Base-by-base conservation (phyloP, 1,284 basidiomycete genomes). In the Porphyrellus sp. region DNA sequence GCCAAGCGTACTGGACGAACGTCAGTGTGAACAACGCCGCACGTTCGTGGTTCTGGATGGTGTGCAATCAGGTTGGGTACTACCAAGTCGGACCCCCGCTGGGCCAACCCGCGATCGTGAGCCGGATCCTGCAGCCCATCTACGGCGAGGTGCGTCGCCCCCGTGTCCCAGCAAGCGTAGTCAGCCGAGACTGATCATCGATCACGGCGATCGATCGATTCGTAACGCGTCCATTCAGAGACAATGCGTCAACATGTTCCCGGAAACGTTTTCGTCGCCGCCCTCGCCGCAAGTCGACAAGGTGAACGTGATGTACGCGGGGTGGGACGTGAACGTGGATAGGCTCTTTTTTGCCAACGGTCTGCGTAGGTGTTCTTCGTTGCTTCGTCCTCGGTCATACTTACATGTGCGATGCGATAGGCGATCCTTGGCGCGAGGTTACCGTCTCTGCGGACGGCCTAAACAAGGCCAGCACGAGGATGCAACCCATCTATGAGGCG, bases 351-450 rank as follows among this genome's bases (percentile, higher is more conserved):
- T 86, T 59, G 83, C 82, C 20, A 88, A 84, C 50, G 85, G 84
- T 38, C 67, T 74, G 42, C 79, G 85, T 86, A 59, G 55, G 83
- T 75, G 5, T 43, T 40, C 24, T 16, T 43, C n/a, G 33, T 34
- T 31, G n/a, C 8, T 7, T 9, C 9, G 18, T 23, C 8, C 20
- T 20, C 16, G 11, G 30, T 57, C 41, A 41, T 48, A 23, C 46
- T 53, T 18, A 49, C 24, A 51, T 55, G 38, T 57, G 4, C 3
- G 30, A 30, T 30, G n/a, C n/a, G 20, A 52, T 39, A 85, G 85
- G 82, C 44, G 86, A 88, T 63, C 85, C 86, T n/a, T 89, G 85
- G 86, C 77, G 78, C 54, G 83, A 84, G 53, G 79, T 79, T 8
- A 87, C 86, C 0, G 71, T 86, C 15, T 86, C 85, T 5, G 81